Evolutionary conservation across 2,329 filamentous ascomycete species (phyloP).

Genomic region (Fusarium globosum): DNA sequence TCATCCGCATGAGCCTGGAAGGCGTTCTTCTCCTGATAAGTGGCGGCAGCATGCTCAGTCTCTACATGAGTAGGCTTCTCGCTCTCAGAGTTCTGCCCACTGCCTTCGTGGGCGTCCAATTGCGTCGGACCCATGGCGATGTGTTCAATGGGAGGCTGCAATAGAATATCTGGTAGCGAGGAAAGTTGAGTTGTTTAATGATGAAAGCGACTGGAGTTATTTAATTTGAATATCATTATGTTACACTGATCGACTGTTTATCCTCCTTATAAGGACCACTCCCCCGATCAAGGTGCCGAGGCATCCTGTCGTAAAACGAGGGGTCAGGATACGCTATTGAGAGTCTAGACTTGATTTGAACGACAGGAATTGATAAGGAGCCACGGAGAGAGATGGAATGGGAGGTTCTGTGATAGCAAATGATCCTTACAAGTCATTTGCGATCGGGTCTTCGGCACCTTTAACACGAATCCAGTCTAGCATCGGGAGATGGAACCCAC

Average conservation of each 20-base stretch:
- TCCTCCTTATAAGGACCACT: background rate
- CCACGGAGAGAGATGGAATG: background rate
- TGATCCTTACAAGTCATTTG: background rate
- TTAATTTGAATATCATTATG: fast-evolving
- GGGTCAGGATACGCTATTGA: background rate
- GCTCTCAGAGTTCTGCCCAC: background rate
- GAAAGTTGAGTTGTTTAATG: fast-evolving
- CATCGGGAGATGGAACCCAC: background rate
- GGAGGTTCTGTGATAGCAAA: background rate
- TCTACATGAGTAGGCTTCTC: background rate
- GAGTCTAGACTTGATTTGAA: background rate
- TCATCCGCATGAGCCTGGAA: background rate
- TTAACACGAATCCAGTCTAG: background rate
- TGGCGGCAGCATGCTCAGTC: background rate
- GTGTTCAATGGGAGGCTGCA: background rate
- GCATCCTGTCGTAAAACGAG: background rate
- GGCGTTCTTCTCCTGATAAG: background rate
- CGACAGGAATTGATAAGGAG: background rate
- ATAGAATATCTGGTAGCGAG: fast-evolving
- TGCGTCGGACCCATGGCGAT: background rate
- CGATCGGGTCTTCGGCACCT: background rate
- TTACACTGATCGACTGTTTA: background rate
- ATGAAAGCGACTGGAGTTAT: background rate
- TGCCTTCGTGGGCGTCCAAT: background rate
- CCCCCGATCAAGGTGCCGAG: background rate